phyloP scores from a whole-genome alignment of 1,284 basidiomycete genomes.

The Apiotrichum akiyoshidainum region DNA sequence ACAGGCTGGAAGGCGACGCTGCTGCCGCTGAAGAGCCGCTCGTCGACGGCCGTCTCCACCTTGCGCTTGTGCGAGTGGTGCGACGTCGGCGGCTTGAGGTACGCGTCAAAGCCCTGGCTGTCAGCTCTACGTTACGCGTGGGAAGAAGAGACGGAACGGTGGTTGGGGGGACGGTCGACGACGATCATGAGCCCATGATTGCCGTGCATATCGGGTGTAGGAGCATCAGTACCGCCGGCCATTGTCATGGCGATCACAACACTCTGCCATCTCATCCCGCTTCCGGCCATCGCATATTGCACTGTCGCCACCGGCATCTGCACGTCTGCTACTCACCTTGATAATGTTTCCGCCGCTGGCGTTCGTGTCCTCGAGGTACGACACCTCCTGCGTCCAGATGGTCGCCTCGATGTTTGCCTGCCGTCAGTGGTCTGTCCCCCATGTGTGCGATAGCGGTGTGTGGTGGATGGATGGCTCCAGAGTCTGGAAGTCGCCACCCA shows the following conservation, averaged over 20 bases:
- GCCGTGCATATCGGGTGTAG: too few relatives aligned
- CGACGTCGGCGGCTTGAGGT: slow-evolving; percentile 48
- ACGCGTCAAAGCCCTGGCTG: slow-evolving; percentile 52
- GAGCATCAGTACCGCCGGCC: too few relatives aligned
- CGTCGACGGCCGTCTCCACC: slow-evolving; percentile 44
- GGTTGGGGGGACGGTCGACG: too few relatives aligned
- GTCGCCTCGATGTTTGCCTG: slow-evolving; percentile 53
- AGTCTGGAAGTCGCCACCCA: neutral
- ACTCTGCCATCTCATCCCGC: neutral
- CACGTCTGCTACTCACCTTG: slow-evolving; percentile 39
- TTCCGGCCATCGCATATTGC: neutral
- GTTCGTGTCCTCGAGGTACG: slow-evolving; percentile 52
- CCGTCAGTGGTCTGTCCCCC: slow-evolving; percentile 1
- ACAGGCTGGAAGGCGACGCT: slow-evolving; percentile 49
- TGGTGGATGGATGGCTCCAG: neutral
- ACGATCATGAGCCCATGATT: too few relatives aligned
- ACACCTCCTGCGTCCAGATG: slow-evolving; percentile 53
- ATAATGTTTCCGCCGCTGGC: slow-evolving; percentile 51
- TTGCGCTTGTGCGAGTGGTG: slow-evolving; percentile 38
- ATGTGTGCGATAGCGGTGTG: neutral
- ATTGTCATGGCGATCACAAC: neutral
- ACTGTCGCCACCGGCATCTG: neutral
- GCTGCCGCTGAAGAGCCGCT: slow-evolving; percentile 51
- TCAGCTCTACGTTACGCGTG: neutral
- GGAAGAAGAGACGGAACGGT: neutral